Conservation (phyloP, 2,329 filamentous ascomycete species). For the Trichoderma asperellum region DNA sequence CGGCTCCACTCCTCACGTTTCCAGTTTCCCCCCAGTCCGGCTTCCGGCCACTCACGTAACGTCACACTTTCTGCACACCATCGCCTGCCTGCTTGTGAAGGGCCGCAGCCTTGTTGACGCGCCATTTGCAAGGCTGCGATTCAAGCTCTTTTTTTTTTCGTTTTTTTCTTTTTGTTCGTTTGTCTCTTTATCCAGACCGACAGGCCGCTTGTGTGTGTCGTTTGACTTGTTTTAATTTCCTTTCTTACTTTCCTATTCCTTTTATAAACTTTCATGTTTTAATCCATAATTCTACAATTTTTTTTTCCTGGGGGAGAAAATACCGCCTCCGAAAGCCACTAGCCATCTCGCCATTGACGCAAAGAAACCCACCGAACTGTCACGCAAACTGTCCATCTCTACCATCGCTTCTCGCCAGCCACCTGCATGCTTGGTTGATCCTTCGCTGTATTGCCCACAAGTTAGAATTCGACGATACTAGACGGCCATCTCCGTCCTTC, state of each 20-base stretch:
- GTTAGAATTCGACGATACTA: slow-evolving; percentile 11
- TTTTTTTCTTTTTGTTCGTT: neutral
- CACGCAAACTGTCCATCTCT: neutral
- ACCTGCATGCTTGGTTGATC: neutral
- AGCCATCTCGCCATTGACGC: neutral
- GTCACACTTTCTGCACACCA: slow-evolving; percentile 30
- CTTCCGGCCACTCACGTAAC: slow-evolving; percentile 35
- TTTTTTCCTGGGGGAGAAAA: neutral
- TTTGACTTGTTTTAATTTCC: neutral
- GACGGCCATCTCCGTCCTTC: neutral
- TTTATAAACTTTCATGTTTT: neutral
- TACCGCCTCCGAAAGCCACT: neutral
- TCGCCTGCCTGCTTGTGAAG: slow-evolving; percentile 12
- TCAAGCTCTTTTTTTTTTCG: neutral
- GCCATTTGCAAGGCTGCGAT: slow-evolving; percentile 23
- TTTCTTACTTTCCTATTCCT: neutral
- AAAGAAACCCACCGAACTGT: neutral
- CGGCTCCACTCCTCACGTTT: slow-evolving; percentile 29
- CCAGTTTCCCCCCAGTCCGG: slow-evolving; percentile 27
- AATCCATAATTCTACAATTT: slow-evolving; percentile 9
- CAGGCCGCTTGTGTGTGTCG: neutral
- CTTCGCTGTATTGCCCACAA: slow-evolving; percentile 1
- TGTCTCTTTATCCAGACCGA: neutral
- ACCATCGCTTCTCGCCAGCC: neutral
- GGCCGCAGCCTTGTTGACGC: slow-evolving; percentile 26